These are phyloP conservation scores for Conticribra weissflogii DNA, from an alignment of 108 stramenopile species.

Conservation along the genomic window DNA sequence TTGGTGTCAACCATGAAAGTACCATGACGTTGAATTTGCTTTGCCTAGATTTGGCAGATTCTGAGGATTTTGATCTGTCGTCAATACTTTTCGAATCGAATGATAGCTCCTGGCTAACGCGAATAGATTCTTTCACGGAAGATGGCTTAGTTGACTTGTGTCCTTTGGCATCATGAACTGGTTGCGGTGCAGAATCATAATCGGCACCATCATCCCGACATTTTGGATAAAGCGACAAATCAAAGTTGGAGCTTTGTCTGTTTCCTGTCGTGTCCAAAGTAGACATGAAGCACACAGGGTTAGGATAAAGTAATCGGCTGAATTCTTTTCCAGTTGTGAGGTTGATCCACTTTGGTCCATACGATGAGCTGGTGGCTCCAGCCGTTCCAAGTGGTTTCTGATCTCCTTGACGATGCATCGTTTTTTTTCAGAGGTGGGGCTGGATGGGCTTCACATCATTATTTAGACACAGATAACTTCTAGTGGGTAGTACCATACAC, in stretches of 20 bases:
- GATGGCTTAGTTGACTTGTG: too few species aligned
- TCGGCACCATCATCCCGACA: neutral
- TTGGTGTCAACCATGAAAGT: conserved; percentile 78
- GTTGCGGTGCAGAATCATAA: neutral
- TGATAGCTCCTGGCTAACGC: too few species aligned
- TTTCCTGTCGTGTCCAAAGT: conserved; percentile 1
- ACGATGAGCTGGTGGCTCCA: neutral
- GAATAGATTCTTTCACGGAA: too few species aligned
- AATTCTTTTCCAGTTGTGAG: conserved; percentile 55
- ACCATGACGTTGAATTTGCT: conserved; percentile 63
- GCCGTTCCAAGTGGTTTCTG: too few species aligned
- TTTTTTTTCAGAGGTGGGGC: too few species aligned
- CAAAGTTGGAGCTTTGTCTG: neutral
- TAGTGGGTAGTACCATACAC: too few species aligned
- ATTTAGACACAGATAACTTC: too few species aligned
- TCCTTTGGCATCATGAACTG: neutral
- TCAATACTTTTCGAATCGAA: neutral
- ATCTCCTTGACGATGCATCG: too few species aligned
- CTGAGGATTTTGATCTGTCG: neutral
- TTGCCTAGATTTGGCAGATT: neutral
- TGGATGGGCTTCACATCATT: too few species aligned
- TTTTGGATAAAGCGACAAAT: neutral
- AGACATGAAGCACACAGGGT: conserved; percentile 75
- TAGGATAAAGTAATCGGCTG: conserved; percentile 69
- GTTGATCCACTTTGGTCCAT: conserved; percentile 43